A percentile compares a stretch with the other conserved stretches of the same genome.
These are phyloP conservation scores for Moringa oleifera DNA, from an alignment of 345 rosid species.

Conservation along the genomic window DNA sequence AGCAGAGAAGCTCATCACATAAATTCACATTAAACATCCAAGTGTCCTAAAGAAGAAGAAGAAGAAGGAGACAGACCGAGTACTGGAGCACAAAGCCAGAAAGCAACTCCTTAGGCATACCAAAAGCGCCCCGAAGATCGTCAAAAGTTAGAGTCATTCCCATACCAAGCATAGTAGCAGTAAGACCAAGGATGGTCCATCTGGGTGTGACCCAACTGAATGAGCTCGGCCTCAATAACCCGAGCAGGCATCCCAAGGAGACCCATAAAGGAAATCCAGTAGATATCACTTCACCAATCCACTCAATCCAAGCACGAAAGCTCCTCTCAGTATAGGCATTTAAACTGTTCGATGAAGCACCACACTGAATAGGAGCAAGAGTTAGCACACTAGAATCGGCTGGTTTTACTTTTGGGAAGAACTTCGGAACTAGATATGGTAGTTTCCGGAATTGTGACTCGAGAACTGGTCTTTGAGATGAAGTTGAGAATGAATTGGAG, in stretches of 20 bases:
- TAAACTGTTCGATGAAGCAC: constrained; percentile 48
- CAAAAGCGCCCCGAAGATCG: constrained; percentile 72
- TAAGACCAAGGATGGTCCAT: constrained; percentile 56
- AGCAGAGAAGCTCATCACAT: too few relatives aligned
- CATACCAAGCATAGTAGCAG: constrained; percentile 93
- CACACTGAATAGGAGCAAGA: constrained; percentile 31
- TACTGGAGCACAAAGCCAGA: constrained; percentile 77
- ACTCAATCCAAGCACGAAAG: constrained; percentile 61
- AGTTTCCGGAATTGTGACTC: too few relatives aligned
- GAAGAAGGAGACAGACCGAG: constrained; percentile 45
- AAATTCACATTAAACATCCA: too few relatives aligned
- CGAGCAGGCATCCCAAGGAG: constrained; percentile 69
- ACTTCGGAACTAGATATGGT: too few relatives aligned
- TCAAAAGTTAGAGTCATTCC: constrained; percentile 88
- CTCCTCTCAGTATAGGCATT: constrained; percentile 23
- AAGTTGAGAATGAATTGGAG: too few relatives aligned
- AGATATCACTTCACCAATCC: constrained; percentile 54
- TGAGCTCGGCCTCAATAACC: constrained; percentile 53
- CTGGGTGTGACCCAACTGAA: constrained; percentile 78
- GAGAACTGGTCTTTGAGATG: too few relatives aligned
- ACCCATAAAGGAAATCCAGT: constrained; percentile 90
- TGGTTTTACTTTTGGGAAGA: too few relatives aligned
- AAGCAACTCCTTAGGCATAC: constrained; percentile 80
- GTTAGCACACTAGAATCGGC: too few relatives aligned
- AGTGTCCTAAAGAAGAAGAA: too few relatives aligned